Evolutionary conservation across 202 grass and related monocot genomes (phyloP).

Genomic region (Zizania palustris): DNA sequence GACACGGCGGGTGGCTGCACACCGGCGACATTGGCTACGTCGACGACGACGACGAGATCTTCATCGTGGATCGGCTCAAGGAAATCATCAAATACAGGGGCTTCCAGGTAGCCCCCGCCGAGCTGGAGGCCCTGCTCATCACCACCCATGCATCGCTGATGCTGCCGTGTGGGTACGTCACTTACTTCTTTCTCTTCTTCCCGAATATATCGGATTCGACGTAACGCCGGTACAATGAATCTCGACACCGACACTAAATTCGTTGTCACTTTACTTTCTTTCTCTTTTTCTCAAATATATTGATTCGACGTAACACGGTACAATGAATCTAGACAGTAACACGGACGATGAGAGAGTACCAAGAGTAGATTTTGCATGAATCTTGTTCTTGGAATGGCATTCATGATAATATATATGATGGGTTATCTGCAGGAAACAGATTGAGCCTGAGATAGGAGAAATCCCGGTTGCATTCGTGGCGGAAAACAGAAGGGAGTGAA

Average conservation of each 20-base stretch:
- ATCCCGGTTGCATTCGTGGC: constrained; percentile 72
- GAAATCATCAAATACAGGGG: constrained; percentile 90
- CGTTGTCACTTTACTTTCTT: too few relatives aligned
- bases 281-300: too few relatives aligned
- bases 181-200: neutral
- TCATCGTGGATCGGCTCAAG: constrained; percentile 81
- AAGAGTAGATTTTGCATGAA: neutral
- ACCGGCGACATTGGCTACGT: constrained; percentile 75
- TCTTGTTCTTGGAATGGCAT: neutral
- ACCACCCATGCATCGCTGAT: constrained; percentile 62
- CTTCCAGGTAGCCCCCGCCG: constrained; percentile 72
- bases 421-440: constrained; percentile 44
- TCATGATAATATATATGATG: neutral
- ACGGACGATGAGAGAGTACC: too few relatives aligned
- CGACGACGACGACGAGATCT: constrained; percentile 80
- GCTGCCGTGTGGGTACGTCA: constrained; percentile 66
- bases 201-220: too few relatives aligned
- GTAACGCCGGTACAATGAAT: too few relatives aligned
- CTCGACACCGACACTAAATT: too few relatives aligned
- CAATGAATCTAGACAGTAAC: too few relatives aligned
- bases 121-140: constrained; percentile 78
- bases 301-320: too few relatives aligned
- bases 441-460: constrained; percentile 72
- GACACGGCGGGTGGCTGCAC: constrained; percentile 71
- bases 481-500: constrained; percentile 44